Base-by-base conservation (phyloP, 345 rosid genomes). In the Hibiscus trionum region DNA sequence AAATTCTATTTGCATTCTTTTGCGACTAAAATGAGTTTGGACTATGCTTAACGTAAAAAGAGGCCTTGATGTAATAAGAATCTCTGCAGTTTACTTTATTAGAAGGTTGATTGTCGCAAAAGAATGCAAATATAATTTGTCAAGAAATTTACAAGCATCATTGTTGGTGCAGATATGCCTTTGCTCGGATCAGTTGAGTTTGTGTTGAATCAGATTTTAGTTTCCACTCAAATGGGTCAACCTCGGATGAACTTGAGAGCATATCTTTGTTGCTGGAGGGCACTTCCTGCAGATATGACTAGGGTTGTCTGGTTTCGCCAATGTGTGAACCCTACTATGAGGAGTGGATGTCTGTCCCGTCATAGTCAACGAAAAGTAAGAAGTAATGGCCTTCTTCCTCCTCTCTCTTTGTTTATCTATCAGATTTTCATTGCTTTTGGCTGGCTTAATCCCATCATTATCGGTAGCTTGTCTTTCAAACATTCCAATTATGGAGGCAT, bases 281-380 rank as follows among this genome's bases (percentile, higher is more conserved):
- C 78, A 73, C 52, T 31, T 73, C 72, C 59, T 61, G 60, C 53
- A 77, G 80, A 71, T 77, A 52, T 70, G 76, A 71, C 68, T 69
- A 61, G 60, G 33, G 65, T 71, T 75, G 84, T 67, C 78, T 68
- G 76, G 75, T 77, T 53, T 29, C 67, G 77, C 77, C 69, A 70
- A 55, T 19, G 66, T 71, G 66, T 68, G 21, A 75, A 70, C 79
- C 86, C 80, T 65, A 77, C 82, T 69, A 65, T 75, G 57, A 71
- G 78, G 84, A 82, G 81, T 82, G 84, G 86, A 80, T 76, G 77
- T 76, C 80, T 56, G 70, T 75, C 73, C 74, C 75, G 83, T 82
- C 73, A 21, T 61, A 66, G 75, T 79, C 88, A 78, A 71, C 59
- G 70, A 76, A 81, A 81, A 83, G 83, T 74, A 67, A 80, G 78